Evolutionary conservation across 176 grass and related monocot genomes (phyloP), one percentile per base, ranked within the genome.

Genomic region (Stipa capillata): DNA sequence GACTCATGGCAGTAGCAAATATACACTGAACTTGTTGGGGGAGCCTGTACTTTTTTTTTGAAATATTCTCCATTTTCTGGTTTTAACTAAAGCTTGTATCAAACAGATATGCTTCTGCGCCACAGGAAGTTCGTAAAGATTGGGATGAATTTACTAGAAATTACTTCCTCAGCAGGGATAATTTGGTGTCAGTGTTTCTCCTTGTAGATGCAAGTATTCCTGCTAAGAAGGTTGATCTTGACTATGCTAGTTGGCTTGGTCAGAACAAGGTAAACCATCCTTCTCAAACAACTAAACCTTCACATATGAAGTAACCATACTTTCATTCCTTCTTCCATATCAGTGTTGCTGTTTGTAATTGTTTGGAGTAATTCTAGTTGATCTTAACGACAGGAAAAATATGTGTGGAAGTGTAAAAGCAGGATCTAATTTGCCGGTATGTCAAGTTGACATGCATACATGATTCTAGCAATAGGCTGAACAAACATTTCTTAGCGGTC

Each of bases 161-260:
- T 72, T 98, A 93, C 79, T 95, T 94, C 74, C 83, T 91, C 69
- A 82, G 84, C 16, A 80, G 96, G 64, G 85, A 91, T 31, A 85
- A 83, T 71, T 82, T 98, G 57, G 90, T 98, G 14, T 94, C 96
- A 24, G 92, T 98, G 44, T 94, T 98, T 77, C 85, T 98, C 43
- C 92, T 98, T 85, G 87, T 94, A 81, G 92, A 98, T 95, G 96
- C 92, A 65, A 98, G 92, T 87, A 98, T 98, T 54, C 96, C 96
- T 40, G 85, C 90, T 52, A 98, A 98, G 77, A 90, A 98, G 82
- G 94, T 98, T 75, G 96, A 98, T 89, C 92, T 98, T 84, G 96
- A 98, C 65, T 98, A 94, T 82, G 92, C 96, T 65, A 94, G 96
- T 83, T 98, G 96, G 96, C 90, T 98, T 81, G 96, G 96, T 65